phyloP scores from a whole-genome alignment of 345 rosid genomes.

The Orychophragmus violaceus region DNA sequence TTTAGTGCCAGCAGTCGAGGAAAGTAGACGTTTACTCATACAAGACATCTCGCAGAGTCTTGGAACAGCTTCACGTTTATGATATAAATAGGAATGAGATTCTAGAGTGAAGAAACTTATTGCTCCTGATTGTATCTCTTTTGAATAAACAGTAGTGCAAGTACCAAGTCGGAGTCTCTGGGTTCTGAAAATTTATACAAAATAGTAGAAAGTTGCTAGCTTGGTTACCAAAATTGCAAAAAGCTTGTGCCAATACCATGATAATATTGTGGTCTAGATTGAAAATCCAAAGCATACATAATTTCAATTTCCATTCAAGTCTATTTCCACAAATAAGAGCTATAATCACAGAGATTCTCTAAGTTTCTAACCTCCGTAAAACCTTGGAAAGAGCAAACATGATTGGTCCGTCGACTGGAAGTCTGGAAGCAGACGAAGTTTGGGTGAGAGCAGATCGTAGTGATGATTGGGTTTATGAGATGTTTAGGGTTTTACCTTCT shows the following conservation, averaged over 20 bases:
- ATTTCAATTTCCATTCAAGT: background rate
- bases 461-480: background rate
- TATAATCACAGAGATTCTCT: background rate
- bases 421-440: background rate
- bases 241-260: background rate
- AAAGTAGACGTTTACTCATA: constrained; percentile 32
- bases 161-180: constrained; percentile 32
- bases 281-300: background rate
- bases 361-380: constrained; percentile 29
- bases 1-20: constrained; percentile 60
- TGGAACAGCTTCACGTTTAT: constrained; percentile 14
- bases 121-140: constrained; percentile 26
- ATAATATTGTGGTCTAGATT: too few relatives aligned
- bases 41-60: constrained; percentile 8
- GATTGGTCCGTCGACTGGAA: background rate
- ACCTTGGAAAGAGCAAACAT: constrained; percentile 35
- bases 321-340: background rate
- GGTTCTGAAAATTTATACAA: constrained; percentile 31
- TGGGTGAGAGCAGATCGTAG: background rate
- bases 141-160: constrained; percentile 30
- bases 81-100: constrained; percentile 13
- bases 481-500: background rate
- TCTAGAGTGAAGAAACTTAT: constrained; percentile 7
- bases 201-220: too few relatives aligned
- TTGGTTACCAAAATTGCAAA: too few relatives aligned